A percentile compares a stretch with the other conserved stretches of the same genome.
Evolutionary conservation across 768 basidiomycete genomes (phyloP).

Genomic region (Psilocybe cubensis): DNA sequence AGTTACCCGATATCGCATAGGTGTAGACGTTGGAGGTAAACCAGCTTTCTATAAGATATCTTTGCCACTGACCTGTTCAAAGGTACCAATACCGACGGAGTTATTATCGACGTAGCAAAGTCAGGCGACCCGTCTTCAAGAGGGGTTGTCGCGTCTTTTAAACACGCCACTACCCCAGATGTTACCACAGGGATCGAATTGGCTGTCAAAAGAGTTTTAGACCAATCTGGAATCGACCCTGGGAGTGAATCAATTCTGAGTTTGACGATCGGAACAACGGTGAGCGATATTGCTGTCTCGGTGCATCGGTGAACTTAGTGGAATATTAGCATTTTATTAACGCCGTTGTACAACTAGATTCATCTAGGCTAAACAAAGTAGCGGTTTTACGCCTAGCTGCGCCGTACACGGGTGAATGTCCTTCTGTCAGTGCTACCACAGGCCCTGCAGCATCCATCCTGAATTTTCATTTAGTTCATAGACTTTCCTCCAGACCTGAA

Average conservation of each 20-base stretch:
- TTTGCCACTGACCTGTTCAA: not conserved
- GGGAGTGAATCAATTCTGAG: conserved; percentile 43
- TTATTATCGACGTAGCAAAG: conserved; percentile 33
- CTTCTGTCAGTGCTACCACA: conserved; percentile 51
- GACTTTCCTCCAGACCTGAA: conserved; percentile 35
- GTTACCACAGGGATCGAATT: conserved; percentile 62
- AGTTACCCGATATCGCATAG: conserved; percentile 27
- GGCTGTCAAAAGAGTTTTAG: conserved; percentile 50
- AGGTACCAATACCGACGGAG: conserved; percentile 41
- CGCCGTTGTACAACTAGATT: conserved; percentile 61
- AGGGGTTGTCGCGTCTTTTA: conserved; percentile 43
- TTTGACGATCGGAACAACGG: conserved; percentile 66
- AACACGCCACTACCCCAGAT: conserved; percentile 58
- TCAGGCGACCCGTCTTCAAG: conserved; percentile 29
- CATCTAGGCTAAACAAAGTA: conserved; percentile 55
- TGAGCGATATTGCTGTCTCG: conserved; percentile 13
- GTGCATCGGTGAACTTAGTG: not conserved
- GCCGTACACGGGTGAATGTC: conserved; percentile 59
- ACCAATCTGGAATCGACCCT: conserved; percentile 35
- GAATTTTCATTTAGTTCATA: conserved; percentile 33
- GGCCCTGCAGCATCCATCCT: conserved; percentile 24
- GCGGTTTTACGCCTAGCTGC: conserved; percentile 68
- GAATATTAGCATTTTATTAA: conserved; percentile 56
- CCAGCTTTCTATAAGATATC: not conserved
- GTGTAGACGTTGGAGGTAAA: conserved; percentile 36